Evolutionary conservation across 163 green algal genomes (phyloP), one percentile per base, ranked within the genome.

Genomic region (Scenedesmus sp.): DNA sequence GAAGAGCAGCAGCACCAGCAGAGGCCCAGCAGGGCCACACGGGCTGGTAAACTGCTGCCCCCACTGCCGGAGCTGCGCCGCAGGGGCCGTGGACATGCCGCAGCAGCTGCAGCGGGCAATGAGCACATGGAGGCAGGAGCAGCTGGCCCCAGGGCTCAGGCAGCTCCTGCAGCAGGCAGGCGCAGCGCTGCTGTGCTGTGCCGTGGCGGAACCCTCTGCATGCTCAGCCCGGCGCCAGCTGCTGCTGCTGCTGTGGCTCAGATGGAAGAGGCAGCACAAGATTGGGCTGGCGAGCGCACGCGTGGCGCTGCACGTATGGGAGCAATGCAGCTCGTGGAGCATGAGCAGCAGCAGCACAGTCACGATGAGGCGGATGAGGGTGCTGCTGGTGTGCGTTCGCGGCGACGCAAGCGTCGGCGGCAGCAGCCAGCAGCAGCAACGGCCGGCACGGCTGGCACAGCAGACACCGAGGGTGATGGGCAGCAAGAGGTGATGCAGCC

Each of bases 401-500:
- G 59, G 59, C 59, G 35, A 33, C 22, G 22, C 59, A 72, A 72
- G 59, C 59, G 59, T 24, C 33, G 59, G 59, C 59, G 59, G 59
- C 59, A 72, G 59, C 26, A 33, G 24, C 43, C 43, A 68, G 79
- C 43, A 84, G 79, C 79, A 82, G 83, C 44, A 24, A 65, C 65
- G 51, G 82, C 51, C 37, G 82, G 7, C 43, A 7, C 43, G 20
- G 46, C 80, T 70, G 83, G n/a, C 9, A 59, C 83, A 35, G 40
- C 78, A 20, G 40, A 33, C 78, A 56, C 40, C 3, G 78, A 35
- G 18, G 40, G 24, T 37, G 78, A 84, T 16, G 40, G 24, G 13
- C 43, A 53, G 80, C 44, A 81, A 5, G 56, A 81, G 44, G 84
- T 81, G 65, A 40, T 35, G 61, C 84, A 89, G 61, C 84, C 84